Evolutionary conservation across 2,329 filamentous ascomycete genomes (phyloP).

Genomic region (Pyrenochaeta sp.): DNA sequence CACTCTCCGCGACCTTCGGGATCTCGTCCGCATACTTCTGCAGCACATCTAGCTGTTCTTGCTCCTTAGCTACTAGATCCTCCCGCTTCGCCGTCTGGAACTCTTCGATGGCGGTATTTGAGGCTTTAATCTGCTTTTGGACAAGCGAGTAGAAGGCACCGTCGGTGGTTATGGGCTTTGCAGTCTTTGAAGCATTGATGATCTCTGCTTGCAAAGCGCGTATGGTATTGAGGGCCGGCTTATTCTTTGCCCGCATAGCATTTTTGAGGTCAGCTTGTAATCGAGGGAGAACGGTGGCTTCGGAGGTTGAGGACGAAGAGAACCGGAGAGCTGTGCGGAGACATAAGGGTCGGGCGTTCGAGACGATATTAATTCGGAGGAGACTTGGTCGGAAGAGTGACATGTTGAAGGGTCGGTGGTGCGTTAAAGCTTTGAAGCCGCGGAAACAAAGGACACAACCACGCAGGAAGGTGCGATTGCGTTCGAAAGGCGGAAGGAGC

Average conservation of each 20-base stretch:
- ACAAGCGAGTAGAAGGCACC: constrained; percentile 73
- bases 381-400: constrained; percentile 34
- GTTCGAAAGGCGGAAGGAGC: constrained; percentile 2
- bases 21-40: constrained; percentile 71
- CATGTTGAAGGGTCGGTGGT: constrained; percentile 24
- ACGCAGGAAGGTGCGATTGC: constrained; percentile 1
- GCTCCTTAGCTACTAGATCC: constrained; percentile 76
- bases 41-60: constrained; percentile 69
- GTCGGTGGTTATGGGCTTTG: constrained; percentile 74
- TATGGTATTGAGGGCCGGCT: constrained; percentile 71
- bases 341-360: constrained; percentile 23
- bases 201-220: constrained; percentile 73
- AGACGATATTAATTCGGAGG: constrained; percentile 22
- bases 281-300: constrained; percentile 51
- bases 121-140: constrained; percentile 67
- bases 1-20: constrained; percentile 64
- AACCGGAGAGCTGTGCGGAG: constrained; percentile 34
- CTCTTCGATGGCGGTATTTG: constrained; percentile 68
- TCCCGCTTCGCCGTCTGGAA: constrained; percentile 70
- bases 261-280: constrained; percentile 57
- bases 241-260: constrained; percentile 60
- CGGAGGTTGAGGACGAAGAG: constrained; percentile 23
- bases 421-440: constrained; percentile 5
- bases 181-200: constrained; percentile 78
- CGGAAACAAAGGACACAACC: background rate